These are phyloP conservation scores for Candida sanyiensis DNA, from an alignment of 805 yeast species.

Conservation along the genomic window DNA sequence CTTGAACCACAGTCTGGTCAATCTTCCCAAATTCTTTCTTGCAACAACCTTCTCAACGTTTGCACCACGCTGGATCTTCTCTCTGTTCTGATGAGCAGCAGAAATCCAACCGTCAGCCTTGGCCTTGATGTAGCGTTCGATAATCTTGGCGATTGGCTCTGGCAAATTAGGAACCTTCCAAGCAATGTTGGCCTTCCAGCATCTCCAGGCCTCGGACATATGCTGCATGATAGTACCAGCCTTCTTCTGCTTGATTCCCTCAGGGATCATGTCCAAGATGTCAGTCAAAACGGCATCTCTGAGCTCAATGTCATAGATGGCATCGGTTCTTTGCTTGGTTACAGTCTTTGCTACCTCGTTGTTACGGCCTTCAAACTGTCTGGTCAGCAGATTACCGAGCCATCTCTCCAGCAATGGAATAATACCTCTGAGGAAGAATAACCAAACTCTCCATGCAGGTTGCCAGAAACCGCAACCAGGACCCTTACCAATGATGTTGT, in stretches of 20 bases:
- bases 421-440: constrained; percentile 83
- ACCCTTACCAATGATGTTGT: constrained; percentile 86
- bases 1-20: constrained; percentile 89
- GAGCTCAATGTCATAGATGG: constrained; percentile 88
- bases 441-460: constrained; percentile 98
- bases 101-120: constrained; percentile 97
- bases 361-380: constrained; percentile 95
- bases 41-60: constrained; percentile 93
- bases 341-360: constrained; percentile 90
- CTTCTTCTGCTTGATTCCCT: constrained; percentile 81
- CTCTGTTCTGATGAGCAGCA: constrained; percentile 89
- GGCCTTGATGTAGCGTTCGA: constrained; percentile 84
- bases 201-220: constrained; percentile 96
- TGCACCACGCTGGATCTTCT: constrained; percentile 81
- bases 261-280: constrained; percentile 95
- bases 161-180: constrained; percentile 98
- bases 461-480: constrained; percentile 99
- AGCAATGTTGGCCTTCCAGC: constrained; percentile 98
- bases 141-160: constrained; percentile 78
- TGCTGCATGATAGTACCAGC: constrained; percentile 88
- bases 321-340: constrained; percentile 92
- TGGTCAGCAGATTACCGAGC: constrained; percentile 83
- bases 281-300: constrained; percentile 95
- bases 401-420: constrained; percentile 91
- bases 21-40: constrained; percentile 84